Evolutionary conservation across 129 eudicot species (phyloP), one percentile per base, ranked within the genome.

Genomic region (Lactuca sativa): DNA sequence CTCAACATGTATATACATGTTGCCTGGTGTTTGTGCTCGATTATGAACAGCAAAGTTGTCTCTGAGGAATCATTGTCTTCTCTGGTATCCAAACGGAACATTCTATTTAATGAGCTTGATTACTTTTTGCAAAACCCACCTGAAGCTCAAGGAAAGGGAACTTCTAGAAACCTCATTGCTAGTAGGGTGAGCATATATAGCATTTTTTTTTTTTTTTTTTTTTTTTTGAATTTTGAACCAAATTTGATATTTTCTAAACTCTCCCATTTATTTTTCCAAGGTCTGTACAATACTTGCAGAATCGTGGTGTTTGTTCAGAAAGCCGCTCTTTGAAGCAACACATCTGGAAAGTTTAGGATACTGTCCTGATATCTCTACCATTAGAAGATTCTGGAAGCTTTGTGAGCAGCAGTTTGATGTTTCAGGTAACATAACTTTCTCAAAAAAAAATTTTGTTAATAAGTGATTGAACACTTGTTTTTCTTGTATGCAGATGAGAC

Each of bases 1-100:
- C 93, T 95, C 66, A 95, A 95, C 83, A 95, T 95, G 96, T 78
- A 81, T 80, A 74, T 95, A 82, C 97, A 95, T 82, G 83, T 95
- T 64, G 48, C 78, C 31, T 95, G 99, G 99, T 77, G 86, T 74
- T 76, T 95, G 78, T 75, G 75, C 76, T 80, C 93, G 15, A 69
- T 87, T 72, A 63, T 82, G 64, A 80, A 72, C 80, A 82, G 84
- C 79, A 88, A 73, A n/a, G 76, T 77, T 55, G 87, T 90, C 56
- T 64, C 88, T 11, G 95, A 85, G 78, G 82, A 70, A 48, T 82
- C 93, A 15, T 32, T 95, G 33, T 80, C 86, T 67, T 83, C 96
- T 41, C 80, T 95, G n/a, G 9, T 71, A 64, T 81, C 81, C 55
- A 95, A 87, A 80, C 90, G 97, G 14, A 73, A 75, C 52, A 71